Evolutionary conservation across 1,284 basidiomycete species (phyloP).

Genomic region (Naganishia albida): DNA sequence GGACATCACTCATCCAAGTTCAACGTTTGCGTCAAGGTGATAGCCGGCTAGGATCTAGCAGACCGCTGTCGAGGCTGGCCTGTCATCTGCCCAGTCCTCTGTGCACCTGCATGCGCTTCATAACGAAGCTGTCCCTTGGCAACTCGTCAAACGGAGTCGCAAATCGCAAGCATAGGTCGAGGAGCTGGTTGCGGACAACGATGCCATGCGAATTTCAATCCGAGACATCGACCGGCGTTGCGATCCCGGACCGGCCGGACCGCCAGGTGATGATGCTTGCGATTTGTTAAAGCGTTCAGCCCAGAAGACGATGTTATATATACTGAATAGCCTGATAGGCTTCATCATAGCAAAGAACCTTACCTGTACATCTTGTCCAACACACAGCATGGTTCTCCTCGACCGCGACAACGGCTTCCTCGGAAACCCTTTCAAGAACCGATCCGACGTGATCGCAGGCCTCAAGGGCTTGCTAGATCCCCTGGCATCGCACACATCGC

Average conservation of each 20-base stretch:
- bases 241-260: conserved; percentile 13
- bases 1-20: too few relatives aligned
- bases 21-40: too few relatives aligned
- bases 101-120: too few relatives aligned
- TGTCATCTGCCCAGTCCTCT: too few relatives aligned
- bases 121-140: too few relatives aligned
- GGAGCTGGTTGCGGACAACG: too few relatives aligned
- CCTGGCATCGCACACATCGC: conserved; percentile 67
- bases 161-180: too few relatives aligned
- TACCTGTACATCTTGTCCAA: too few relatives aligned
- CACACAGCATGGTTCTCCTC: conserved; percentile 40
- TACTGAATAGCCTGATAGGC: background rate
- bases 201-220: background rate
- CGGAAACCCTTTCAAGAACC: conserved; percentile 63
- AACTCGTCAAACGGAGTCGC: too few relatives aligned
- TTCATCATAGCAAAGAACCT: background rate
- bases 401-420: conserved; percentile 40
- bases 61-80: too few relatives aligned
- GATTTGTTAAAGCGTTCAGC: background rate
- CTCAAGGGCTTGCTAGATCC: conserved; percentile 66
- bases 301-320: background rate
- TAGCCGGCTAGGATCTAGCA: too few relatives aligned
- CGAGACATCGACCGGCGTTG: conserved; percentile 16
- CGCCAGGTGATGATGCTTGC: background rate
- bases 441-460: conserved; percentile 62